A percentile compares a stretch with the other conserved stretches of the same genome.
Conservation (phyloP, 768 basidiomycete genomes). For the Panaeolus papilionaceus region DNA sequence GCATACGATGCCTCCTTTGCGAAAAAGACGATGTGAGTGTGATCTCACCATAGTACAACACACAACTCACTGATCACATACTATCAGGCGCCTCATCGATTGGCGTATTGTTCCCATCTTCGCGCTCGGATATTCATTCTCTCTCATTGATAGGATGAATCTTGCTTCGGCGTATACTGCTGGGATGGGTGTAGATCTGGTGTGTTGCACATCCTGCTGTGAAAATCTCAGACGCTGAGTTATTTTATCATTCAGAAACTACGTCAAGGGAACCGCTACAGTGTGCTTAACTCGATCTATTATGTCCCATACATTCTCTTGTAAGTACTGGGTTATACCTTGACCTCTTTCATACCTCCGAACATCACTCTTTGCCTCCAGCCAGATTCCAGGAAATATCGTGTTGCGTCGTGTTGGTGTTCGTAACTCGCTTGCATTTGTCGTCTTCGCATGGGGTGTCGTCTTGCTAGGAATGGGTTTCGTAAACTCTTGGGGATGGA, state of each 20-base stretch:
- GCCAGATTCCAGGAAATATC: conserved; percentile 40
- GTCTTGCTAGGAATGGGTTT: conserved; percentile 52
- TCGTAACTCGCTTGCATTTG: conserved; percentile 35
- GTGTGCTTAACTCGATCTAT: conserved; percentile 39
- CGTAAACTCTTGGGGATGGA: conserved; percentile 44
- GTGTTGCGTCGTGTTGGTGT: conserved; percentile 35
- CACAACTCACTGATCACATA: no score
- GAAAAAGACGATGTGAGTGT: not conserved
- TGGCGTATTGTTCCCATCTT: conserved; percentile 50
- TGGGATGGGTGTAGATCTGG: conserved; percentile 48
- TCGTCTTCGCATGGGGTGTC: conserved; percentile 41
- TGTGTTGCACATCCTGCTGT: not conserved
- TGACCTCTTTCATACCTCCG: conserved; percentile 33
- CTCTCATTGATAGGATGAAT: conserved; percentile 51
- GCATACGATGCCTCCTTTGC: not conserved
- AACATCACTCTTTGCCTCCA: conserved; percentile 14
- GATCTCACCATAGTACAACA: no score
- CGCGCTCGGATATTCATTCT: conserved; percentile 46
- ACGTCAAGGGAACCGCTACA: conserved; percentile 39
- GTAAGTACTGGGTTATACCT: conserved; percentile 31
- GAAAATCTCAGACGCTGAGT: not conserved
- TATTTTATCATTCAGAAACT: conserved; percentile 28
- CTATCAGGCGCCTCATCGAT: conserved; percentile 45
- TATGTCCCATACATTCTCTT: conserved; percentile 43
- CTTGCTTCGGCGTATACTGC: conserved; percentile 50